phyloP scores from a whole-genome alignment of 2,329 filamentous ascomycete species.

The Pezicula neosporulosa region DNA sequence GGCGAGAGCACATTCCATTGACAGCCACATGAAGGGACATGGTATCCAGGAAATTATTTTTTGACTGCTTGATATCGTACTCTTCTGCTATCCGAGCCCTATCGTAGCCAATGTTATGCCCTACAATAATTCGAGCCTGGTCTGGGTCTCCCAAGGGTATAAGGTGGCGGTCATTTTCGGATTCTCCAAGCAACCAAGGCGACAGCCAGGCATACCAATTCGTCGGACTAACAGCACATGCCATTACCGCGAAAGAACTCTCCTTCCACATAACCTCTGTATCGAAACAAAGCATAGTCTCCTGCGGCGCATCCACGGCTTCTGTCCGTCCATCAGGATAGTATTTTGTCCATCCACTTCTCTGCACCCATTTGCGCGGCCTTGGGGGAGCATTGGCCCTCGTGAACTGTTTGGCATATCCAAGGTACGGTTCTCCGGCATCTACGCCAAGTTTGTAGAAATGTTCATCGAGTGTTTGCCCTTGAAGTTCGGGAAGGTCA shows the following conservation, averaged over 20 bases:
- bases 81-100: slow-evolving; percentile 85
- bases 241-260: slow-evolving; percentile 92
- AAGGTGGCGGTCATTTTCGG: slow-evolving; percentile 71
- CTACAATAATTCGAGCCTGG: slow-evolving; percentile 74
- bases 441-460: slow-evolving; percentile 86
- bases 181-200: slow-evolving; percentile 87
- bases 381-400: slow-evolving; percentile 53
- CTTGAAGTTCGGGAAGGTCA: slow-evolving; percentile 76
- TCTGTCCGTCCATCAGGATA: slow-evolving; percentile 69
- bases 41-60: slow-evolving; percentile 88
- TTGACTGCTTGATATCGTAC: slow-evolving; percentile 78
- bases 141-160: slow-evolving; percentile 80
- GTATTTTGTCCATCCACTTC: slow-evolving; percentile 95
- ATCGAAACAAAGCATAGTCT: slow-evolving; percentile 84
- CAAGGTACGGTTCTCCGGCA: slow-evolving; percentile 80
- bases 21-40: slow-evolving; percentile 98
- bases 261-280: slow-evolving; percentile 97
- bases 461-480: slow-evolving; percentile 84
- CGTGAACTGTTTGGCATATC: slow-evolving; percentile 71
- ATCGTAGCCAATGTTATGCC: slow-evolving; percentile 96
- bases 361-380: slow-evolving; percentile 68
- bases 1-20: slow-evolving; percentile 97
- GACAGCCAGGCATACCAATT: slow-evolving; percentile 98
- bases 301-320: slow-evolving; percentile 71
- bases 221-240: slow-evolving; percentile 83